Evolutionary conservation across 2,329 filamentous ascomycete genomes (phyloP), one percentile per base, ranked within the genome.

Genomic region (Reticulascus tulasneorum): DNA sequence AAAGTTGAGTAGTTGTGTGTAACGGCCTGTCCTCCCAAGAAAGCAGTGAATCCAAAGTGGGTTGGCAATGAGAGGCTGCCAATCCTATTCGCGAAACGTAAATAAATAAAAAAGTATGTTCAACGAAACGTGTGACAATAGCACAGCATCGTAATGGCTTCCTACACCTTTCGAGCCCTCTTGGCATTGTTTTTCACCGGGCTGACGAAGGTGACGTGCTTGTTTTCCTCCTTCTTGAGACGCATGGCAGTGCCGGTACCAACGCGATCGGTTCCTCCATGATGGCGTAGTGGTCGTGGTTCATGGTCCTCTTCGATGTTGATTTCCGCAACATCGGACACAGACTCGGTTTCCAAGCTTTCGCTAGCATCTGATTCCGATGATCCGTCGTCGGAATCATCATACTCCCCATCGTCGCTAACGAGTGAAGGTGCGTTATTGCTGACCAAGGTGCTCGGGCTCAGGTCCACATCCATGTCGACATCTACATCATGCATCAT

Each of bases 361-460:
- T 79, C 75, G 37, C 71, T 75, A 35, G 66, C 64, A 18, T 78
- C 78, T 5, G 78, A 82, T 27, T 71, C 66, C 4, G 72, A 73
- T 5, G 77, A 83, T 29, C 70, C 73, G 40, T 79, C 77, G 38
- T 84, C 79, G 2, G 82, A 86, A 37, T 83, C 81, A 47, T 85
- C 84, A 51, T 84, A 86, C 54, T 88, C 84, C 49, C 84, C 82
- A 53, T 88, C 84, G 59, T 90, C 85, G 60, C 84, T 87, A 53
- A 89, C 84, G 31, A 90, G 71, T 49, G 83, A 88, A 16, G 85
- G 85, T 8, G 85, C 84, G 47, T 86, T 85, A 58, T 87, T 87
- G 56, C 82, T 84, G 33, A 82, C 71, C 28, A 81, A 62, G 1
- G 82, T 84, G 49, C 79, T 79, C 6, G 84, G 84, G 50, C 82